These are phyloP conservation scores for Litchi chinensis DNA, from an alignment of 345 rosid genomes.

Conservation along the genomic window DNA sequence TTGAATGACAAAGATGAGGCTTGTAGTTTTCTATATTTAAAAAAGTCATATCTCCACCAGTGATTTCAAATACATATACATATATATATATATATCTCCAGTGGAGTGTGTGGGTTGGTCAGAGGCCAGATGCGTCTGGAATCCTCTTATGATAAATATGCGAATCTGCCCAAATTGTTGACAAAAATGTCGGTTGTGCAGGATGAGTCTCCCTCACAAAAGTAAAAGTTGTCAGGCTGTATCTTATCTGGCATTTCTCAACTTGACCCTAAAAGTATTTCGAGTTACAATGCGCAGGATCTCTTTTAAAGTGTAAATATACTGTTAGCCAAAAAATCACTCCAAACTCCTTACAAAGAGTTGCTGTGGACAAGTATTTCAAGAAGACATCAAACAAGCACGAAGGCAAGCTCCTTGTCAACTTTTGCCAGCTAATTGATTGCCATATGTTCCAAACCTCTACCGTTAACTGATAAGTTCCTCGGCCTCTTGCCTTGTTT, in stretches of 20 bases:
- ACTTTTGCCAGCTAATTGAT: background rate
- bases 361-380: background rate
- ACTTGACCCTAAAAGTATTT: background rate
- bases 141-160: background rate
- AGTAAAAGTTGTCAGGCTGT: background rate
- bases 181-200: background rate
- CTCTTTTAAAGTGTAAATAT: background rate
- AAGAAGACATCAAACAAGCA: no score
- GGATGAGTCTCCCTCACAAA: background rate
- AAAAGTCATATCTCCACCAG: no score
- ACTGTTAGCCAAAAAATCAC: no score
- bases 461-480: background rate
- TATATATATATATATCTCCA: no score
- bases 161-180: background rate
- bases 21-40: no score
- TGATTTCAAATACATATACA: no score
- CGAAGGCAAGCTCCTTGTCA: background rate
- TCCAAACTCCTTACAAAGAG: background rate
- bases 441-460: background rate
- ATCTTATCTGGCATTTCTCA: background rate
- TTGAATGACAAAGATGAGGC: no score
- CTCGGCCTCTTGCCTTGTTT: constrained; percentile 39
- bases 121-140: background rate
- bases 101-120: background rate
- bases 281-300: no score